phyloP scores from a whole-genome alignment of 1,284 basidiomycete genomes.

The Cutaneotrichosporon mucoides region DNA sequence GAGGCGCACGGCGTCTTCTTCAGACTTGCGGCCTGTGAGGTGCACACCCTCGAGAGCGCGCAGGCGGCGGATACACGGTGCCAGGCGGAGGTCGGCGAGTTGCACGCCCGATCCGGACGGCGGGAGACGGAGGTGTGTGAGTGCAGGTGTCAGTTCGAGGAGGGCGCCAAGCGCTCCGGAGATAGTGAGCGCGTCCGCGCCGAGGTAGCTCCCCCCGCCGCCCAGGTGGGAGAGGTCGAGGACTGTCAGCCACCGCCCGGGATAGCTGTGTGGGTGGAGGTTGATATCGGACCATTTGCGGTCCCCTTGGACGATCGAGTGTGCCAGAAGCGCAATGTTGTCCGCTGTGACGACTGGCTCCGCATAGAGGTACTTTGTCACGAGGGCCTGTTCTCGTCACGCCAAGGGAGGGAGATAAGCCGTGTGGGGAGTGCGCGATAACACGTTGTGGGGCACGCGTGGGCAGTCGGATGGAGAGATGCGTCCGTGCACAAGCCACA shows the following conservation, averaged over 20 bases:
- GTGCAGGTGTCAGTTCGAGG: conserved; percentile 66
- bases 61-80: conserved; percentile 48
- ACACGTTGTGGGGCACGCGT: too few species aligned
- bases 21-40: conserved; percentile 49
- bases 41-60: conserved; percentile 60
- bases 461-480: too few species aligned
- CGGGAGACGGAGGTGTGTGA: conserved; percentile 60
- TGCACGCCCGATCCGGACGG: conserved; percentile 51
- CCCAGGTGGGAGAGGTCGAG: conserved; percentile 65
- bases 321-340: conserved; percentile 58
- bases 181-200: conserved; percentile 55
- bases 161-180: conserved; percentile 39
- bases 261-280: conserved; percentile 72
- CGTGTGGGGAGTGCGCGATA: too few species aligned
- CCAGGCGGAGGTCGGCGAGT: conserved; percentile 54
- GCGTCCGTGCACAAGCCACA: too few species aligned
- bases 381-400: conserved; percentile 56
- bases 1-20: conserved; percentile 51
- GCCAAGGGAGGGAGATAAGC: too few species aligned
- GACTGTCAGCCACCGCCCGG: conserved; percentile 72
- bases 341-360: conserved; percentile 54
- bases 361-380: conserved; percentile 63
- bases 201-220: conserved; percentile 54
- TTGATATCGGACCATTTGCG: conserved; percentile 78
- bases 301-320: conserved; percentile 61